Evolutionary conservation across 2,329 filamentous ascomycete genomes (phyloP).

Genomic region (Berkeleyomyces basicola): DNA sequence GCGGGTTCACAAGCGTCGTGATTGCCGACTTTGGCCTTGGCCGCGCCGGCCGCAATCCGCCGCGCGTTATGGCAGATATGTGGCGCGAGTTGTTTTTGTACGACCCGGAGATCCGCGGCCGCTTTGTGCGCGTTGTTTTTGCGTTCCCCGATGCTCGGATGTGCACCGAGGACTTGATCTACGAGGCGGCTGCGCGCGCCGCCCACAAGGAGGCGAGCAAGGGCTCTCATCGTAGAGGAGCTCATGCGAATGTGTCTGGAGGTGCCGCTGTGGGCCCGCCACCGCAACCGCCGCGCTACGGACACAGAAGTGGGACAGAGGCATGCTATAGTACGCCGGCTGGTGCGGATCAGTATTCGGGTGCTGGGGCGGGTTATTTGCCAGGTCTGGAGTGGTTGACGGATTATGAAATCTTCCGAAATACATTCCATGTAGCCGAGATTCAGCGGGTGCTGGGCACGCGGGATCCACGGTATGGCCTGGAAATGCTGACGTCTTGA

Average conservation of each 20-base stretch:
- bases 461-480: conserved; percentile 37
- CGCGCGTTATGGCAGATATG: conserved; percentile 45
- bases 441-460: conserved; percentile 33
- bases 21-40: conserved; percentile 50
- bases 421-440: conserved; percentile 33
- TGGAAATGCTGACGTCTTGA: conserved; percentile 30
- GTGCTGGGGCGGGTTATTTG: neutral
- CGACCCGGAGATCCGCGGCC: conserved; percentile 44
- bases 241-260: conserved; percentile 13
- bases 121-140: conserved; percentile 45
- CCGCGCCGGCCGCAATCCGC: conserved; percentile 46
- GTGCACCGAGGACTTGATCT: conserved; percentile 35
- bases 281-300: neutral
- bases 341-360: conserved; percentile 5
- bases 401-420: conserved; percentile 37
- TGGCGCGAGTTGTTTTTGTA: conserved; percentile 50
- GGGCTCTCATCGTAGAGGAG: conserved; percentile 7
- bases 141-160: conserved; percentile 42
- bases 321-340: conserved; percentile 17
- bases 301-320: conserved; percentile 21
- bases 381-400: conserved; percentile 13
- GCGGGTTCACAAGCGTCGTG: conserved; percentile 39
- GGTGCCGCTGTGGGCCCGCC: no score
- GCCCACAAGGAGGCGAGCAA: conserved; percentile 34
- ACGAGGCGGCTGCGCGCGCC: conserved; percentile 23